Conservation (phyloP, 371 early-diverging fungal genomes). For the Mortierella sp. region DNA sequence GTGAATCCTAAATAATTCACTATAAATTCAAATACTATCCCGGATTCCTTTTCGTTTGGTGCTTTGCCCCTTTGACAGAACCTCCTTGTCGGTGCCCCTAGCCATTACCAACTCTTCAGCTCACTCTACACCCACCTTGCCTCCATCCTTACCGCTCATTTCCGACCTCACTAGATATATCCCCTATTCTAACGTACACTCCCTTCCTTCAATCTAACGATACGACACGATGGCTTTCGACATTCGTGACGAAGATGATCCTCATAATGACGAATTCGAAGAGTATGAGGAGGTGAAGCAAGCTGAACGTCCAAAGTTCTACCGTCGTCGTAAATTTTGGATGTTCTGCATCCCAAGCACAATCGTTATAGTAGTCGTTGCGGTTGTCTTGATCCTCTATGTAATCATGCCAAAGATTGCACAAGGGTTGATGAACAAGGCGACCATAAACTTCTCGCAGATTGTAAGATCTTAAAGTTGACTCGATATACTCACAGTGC, state of each 20-base stretch:
- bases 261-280: constrained; percentile 44
- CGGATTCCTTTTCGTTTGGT: neutral
- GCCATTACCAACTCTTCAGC: neutral
- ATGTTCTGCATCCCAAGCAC: constrained; percentile 64
- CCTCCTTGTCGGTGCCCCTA: neutral
- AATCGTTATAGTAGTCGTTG: constrained; percentile 64
- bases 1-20: neutral
- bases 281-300: constrained; percentile 53
- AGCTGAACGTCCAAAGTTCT: constrained; percentile 55
- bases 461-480: constrained; percentile 29
- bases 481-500: neutral
- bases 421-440: constrained; percentile 59
- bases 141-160: neutral
- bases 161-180: neutral
- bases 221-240: constrained; percentile 44
- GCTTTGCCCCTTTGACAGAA: constrained; percentile 1
- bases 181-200: neutral
- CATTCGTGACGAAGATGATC: constrained; percentile 48
- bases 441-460: constrained; percentile 38
- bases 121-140: neutral
- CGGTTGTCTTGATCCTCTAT: constrained; percentile 62
- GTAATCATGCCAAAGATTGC: constrained; percentile 76
- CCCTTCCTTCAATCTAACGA: neutral
- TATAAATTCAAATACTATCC: neutral
- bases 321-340: constrained; percentile 71